A percentile compares a stretch with the other conserved stretches of the same genome.
phyloP scores from a whole-genome alignment of 1,284 basidiomycete genomes.

The Vanrija sp. region DNA sequence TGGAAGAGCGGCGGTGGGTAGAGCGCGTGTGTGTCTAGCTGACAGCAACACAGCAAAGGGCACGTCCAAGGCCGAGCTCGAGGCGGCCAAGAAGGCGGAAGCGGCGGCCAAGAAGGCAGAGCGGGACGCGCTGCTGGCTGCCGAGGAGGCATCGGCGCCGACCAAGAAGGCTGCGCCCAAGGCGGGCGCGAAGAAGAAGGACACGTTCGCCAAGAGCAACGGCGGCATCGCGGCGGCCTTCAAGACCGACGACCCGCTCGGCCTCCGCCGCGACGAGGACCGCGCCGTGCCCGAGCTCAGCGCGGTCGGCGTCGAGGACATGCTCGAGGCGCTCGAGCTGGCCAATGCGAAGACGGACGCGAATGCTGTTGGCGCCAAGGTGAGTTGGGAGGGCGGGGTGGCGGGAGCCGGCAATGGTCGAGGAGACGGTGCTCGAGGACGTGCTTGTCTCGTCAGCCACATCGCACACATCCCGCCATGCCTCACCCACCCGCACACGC shows the following conservation, averaged over 20 bases:
- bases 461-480: neutral
- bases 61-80: slow-evolving; percentile 50
- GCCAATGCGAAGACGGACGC: slow-evolving; percentile 91
- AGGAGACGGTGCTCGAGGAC: neutral
- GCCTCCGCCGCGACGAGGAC: slow-evolving; percentile 52
- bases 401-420: neutral
- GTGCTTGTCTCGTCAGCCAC: neutral
- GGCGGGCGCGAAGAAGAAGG: slow-evolving; percentile 38
- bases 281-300: slow-evolving; percentile 62
- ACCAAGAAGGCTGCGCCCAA: slow-evolving; percentile 54
- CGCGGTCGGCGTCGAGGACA: slow-evolving; percentile 88
- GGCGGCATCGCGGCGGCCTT: slow-evolving; percentile 28
- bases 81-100: slow-evolving; percentile 53
- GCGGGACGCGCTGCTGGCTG: slow-evolving; percentile 57
- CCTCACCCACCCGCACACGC: no score
- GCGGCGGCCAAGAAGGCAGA: slow-evolving; percentile 54
- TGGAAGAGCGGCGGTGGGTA: slow-evolving; percentile 69
- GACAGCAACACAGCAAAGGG: slow-evolving; percentile 34
- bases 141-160: slow-evolving; percentile 71
- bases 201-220: slow-evolving; percentile 1
- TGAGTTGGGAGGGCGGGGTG: slow-evolving; percentile 20
- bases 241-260: slow-evolving; percentile 59
- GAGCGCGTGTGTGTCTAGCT: neutral
- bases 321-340: slow-evolving; percentile 80
- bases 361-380: slow-evolving; percentile 66